Evolutionary conservation across 441 rosid species (phyloP).

Genomic region (Rhodomyrtus psidioides): DNA sequence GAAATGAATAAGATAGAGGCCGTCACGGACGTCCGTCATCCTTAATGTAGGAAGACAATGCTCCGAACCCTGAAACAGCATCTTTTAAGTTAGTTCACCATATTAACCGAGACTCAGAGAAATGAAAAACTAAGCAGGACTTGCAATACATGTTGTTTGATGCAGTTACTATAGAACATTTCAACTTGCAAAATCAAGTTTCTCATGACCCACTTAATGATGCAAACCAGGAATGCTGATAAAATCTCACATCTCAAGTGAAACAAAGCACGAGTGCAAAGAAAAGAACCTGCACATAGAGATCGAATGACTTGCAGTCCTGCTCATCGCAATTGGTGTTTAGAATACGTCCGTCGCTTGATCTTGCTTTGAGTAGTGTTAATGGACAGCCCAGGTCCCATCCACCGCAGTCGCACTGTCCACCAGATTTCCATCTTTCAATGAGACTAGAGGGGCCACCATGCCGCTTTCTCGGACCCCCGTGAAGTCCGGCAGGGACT

Average conservation of each 20-base stretch:
- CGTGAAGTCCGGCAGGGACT: conserved; percentile 82
- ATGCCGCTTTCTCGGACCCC: conserved; percentile 57
- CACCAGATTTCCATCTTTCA: conserved; percentile 80
- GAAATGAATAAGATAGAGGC: conserved; percentile 62
- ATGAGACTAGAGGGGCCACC: conserved; percentile 66
- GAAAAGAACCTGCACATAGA: conserved; percentile 38
- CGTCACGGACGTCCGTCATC: conserved; percentile 52
- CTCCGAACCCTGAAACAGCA: conserved; percentile 50
- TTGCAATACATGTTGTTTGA: neutral
- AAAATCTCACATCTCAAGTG: neutral
- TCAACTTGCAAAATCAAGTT: neutral
- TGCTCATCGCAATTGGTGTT: neutral
- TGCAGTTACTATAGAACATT: neutral
- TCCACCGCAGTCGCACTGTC: conserved; percentile 81
- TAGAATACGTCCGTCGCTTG: conserved; percentile 11
- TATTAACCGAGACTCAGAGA: neutral
- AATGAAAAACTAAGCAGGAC: neutral
- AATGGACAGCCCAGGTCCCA: conserved; percentile 87
- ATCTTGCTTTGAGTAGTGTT: conserved; percentile 29
- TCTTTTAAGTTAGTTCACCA: neutral
- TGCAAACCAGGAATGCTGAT: neutral
- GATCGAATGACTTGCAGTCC: conserved; percentile 55
- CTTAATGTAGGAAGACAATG: conserved; percentile 39
- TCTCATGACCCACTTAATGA: neutral
- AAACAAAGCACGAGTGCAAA: neutral